phyloP scores from a whole-genome alignment of 257 asterid genomes.

The Solanum phureja region DNA sequence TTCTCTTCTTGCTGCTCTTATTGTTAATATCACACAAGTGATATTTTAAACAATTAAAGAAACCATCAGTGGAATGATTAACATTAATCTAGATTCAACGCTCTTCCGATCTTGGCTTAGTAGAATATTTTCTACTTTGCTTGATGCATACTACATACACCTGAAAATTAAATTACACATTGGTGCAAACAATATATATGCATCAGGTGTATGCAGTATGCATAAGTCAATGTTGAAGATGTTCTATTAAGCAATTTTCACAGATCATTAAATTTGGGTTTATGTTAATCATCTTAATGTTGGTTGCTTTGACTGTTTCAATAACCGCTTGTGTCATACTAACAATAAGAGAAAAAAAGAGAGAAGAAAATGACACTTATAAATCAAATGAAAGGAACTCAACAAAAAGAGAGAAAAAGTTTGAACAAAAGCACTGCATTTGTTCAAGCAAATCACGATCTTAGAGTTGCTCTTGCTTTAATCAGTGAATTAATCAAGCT shows the following conservation, averaged over 20 bases:
- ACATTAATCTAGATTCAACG: constrained; percentile 11
- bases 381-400: no score
- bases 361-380: constrained; percentile 12
- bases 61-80: constrained; percentile 18
- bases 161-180: no score
- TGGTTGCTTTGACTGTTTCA: constrained; percentile 7
- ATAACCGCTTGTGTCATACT: constrained; percentile 14
- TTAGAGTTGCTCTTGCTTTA: constrained; percentile 32
- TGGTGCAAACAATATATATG: no score
- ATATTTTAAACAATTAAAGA: constrained; percentile 10
- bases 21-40: constrained; percentile 12
- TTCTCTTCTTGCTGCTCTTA: constrained; percentile 38
- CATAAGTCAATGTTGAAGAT: constrained; percentile 5
- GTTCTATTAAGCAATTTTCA: constrained; percentile 7
- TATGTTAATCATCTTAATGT: constrained; percentile 18
- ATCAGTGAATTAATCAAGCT: constrained; percentile 13
- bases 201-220: no score
- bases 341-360: background rate
- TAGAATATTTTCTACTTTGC: background rate
- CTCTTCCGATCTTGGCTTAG: constrained; percentile 5
- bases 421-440: constrained; percentile 24
- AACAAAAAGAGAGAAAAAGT: no score
- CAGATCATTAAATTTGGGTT: constrained; percentile 13
- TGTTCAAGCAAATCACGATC: constrained; percentile 62
- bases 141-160: no score